Base-by-base conservation (phyloP, 305 asterid species). In the Fraxinus greggii region DNA sequence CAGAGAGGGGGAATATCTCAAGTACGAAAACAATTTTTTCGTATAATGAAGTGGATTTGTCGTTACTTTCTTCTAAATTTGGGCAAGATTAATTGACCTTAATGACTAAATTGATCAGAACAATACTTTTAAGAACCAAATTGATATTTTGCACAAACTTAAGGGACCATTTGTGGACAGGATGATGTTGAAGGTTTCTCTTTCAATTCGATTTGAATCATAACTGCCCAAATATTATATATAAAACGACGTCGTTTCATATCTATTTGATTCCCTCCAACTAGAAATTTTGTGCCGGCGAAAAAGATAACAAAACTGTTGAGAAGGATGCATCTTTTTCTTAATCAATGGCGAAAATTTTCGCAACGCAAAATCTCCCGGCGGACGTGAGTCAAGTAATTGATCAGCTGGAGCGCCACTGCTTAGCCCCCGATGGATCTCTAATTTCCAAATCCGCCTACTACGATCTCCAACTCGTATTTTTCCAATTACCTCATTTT, bases 321-420 rank as follows among this genome's bases (percentile, higher is more conserved):
- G 36, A 56, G 17, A 23, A 31, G 13, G 51, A 28, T 24, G 67
- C 70, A 51, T 17, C 61, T 36, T 48, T 29, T 63, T 9, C 32
- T 72, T 35, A 2, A 74, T 69, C 63, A 54, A 89, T 90, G 93
- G 89, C 93, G 84, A 90, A 85, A 67, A 78, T 89, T 19, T 89
- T 85, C 51, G 92, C 90, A 4, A 84, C 90, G 3, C 95, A 89
- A 48, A 89, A 89, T 87, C 88, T 93, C 24, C 91, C 93, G 83
- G 89, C 92, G 28, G 97, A 93, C 80, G 92, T 92, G 80, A 85
- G 75, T 72, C 94, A 90, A 85, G 80, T 95, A 86, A 89, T 93
- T 82, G 99, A 95, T 84, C 99, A 94, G 90, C 89, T 95, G 78
- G 99, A 95, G 86, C 95, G 97, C 80, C 98, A 94, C 81, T 95